Conservation (phyloP, 163 green algal genomes). For the Coccomyxa subellipsoidea region DNA sequence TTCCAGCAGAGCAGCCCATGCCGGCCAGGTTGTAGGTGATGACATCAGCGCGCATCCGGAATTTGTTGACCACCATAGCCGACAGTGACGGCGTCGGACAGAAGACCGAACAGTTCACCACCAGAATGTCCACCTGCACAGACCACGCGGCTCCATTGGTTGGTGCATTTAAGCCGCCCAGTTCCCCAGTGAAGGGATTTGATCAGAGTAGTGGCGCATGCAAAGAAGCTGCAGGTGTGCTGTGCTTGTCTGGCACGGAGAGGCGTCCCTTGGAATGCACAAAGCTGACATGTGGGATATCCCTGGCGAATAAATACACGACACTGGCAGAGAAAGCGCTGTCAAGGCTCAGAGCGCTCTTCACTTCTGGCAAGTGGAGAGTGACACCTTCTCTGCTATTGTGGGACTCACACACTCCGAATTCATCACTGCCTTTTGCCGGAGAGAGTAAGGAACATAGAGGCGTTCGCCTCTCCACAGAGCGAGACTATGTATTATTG, state of each 20-base stretch:
- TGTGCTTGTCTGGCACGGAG: background rate
- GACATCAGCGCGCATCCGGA: slow-evolving; percentile 77
- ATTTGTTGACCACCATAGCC: slow-evolving; percentile 91
- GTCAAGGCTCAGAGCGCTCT: no score
- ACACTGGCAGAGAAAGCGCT: no score
- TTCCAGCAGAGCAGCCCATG: slow-evolving; percentile 70
- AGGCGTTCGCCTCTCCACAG: no score
- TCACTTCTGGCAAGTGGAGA: no score
- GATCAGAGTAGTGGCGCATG: no score
- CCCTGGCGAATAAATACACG: background rate
- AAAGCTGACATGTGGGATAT: background rate
- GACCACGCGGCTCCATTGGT: background rate
- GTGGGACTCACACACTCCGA: no score
- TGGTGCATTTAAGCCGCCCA: background rate
- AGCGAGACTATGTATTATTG: no score
- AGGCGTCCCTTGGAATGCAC: background rate
- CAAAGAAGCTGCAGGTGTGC: background rate
- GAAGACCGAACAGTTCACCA: slow-evolving; percentile 97
- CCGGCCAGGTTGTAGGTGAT: slow-evolving; percentile 64
- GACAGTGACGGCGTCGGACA: slow-evolving; percentile 91
- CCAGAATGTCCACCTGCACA: slow-evolving; percentile 78
- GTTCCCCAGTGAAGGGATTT: background rate
- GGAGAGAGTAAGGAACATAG: no score
- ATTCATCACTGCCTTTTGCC: no score
- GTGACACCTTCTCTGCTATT: no score